Evolutionary conservation across 129 eudicot genomes (phyloP), one percentile per base, ranked within the genome.

Genomic region (Sambucus nigra): DNA sequence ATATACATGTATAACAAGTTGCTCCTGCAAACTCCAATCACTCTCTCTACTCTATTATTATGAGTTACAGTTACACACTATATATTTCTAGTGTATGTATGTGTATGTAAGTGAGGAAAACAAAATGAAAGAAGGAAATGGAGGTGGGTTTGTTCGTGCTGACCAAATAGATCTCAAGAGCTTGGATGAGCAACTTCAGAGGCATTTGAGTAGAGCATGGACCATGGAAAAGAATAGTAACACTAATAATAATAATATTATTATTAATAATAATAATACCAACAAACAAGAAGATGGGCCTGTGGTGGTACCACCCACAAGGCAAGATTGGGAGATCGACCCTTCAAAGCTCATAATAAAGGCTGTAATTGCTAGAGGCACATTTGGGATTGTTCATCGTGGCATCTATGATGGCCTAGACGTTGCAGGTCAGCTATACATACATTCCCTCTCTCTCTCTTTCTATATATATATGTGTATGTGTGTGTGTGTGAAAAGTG

Each of bases 151-250:
- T 59, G 80, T 88, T 17, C 58, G 97, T 57, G 97, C 97, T 1
- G 97, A 88, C 74, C 95, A 84, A 45, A 88, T 88, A 51, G 97
- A 88, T 80, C 88, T 88, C 59, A 84, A 88, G 77, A 88, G 95
- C 77, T 57, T 88, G 45, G 97, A 88, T 53, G 95, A 88, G 50
- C 95, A 88, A 35, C 74, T 88, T 25, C 81, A 78, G 46, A 71
- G 88, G 61, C 92, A 88, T 73, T 74, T 88, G 12, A 73, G 23
- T 52, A 70, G 76, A 47, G 87, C 68, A 45, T 62, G 80, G 77
- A 84, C 95, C 7, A 59, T 84, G 86, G 97, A 88, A 57, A 88
- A 78, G 20, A 73, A 66, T 20, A 76, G 65, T 11, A 64, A 67
- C 83, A 69, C 38, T 12, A 25, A 12, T 15, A 46, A 4, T 19